Conservation (phyloP, 306 rosid species). For the Quercus bicolor region DNA sequence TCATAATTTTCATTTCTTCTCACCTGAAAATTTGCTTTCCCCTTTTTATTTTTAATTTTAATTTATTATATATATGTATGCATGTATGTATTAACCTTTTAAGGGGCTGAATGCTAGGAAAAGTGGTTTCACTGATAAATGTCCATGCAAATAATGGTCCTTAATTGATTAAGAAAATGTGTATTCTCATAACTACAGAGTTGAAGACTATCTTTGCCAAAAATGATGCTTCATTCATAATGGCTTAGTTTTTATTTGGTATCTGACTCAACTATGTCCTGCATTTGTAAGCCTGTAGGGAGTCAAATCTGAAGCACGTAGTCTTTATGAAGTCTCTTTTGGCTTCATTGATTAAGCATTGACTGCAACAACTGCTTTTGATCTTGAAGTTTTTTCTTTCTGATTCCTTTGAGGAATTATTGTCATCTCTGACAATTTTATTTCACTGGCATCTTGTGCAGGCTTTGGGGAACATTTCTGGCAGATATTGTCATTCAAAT, state of each 20-base stretch:
- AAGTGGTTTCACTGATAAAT: too few relatives aligned
- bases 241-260: too few relatives aligned
- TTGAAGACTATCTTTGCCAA: too few relatives aligned
- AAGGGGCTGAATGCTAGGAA: neutral
- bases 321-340: neutral
- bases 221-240: too few relatives aligned
- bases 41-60: neutral
- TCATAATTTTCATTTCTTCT: neutral
- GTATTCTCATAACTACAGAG: too few relatives aligned
- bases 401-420: slow-evolving; percentile 5
- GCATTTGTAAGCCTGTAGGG: neutral
- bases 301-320: neutral
- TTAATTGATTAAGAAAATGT: too few relatives aligned
- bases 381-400: neutral
- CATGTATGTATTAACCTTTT: neutral
- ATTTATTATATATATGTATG: too few relatives aligned
- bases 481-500: slow-evolving; percentile 94
- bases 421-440: slow-evolving; percentile 15
- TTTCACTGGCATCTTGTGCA: slow-evolving; percentile 31
- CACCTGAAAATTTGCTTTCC: neutral
- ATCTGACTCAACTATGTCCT: too few relatives aligned
- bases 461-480: slow-evolving; percentile 93
- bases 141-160: too few relatives aligned
- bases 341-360: neutral
- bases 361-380: neutral